A percentile compares a stretch with the other conserved stretches of the same genome.
These are phyloP conservation scores for Cenococcum geophilum DNA, from an alignment of 495 filamentous ascomycete genomes.

Conservation along the genomic window DNA sequence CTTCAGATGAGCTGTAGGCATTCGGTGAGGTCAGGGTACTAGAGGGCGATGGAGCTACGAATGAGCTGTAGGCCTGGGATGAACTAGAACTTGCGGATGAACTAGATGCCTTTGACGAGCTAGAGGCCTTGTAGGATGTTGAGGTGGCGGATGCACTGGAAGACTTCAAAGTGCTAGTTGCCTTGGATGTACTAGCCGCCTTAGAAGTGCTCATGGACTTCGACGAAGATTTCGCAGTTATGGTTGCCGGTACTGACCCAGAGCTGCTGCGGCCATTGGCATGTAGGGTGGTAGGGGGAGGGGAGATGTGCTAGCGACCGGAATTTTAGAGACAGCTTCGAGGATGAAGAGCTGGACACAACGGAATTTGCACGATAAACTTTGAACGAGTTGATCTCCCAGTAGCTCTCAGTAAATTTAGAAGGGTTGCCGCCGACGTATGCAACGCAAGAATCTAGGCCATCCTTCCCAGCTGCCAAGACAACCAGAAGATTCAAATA, in stretches of 20 bases:
- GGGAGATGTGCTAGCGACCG: background rate
- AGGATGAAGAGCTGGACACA: conserved; percentile 1
- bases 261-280: background rate
- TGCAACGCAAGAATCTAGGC: conserved; percentile 30
- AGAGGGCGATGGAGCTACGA: too few relatives aligned
- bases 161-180: too few relatives aligned
- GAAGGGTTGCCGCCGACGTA: conserved; percentile 35
- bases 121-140: too few relatives aligned
- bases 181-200: too few relatives aligned
- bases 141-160: too few relatives aligned
- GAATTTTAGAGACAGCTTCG: background rate
- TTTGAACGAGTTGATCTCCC: conserved; percentile 36
- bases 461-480: conserved; percentile 13
- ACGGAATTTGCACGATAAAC: conserved; percentile 21
- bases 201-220: too few relatives aligned
- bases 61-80: too few relatives aligned
- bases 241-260: background rate
- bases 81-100: too few relatives aligned
- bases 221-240: background rate
- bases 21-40: too few relatives aligned
- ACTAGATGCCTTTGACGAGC: too few relatives aligned
- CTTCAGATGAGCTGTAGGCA: too few relatives aligned
- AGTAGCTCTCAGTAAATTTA: conserved; percentile 35
- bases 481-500: conserved; percentile 16
- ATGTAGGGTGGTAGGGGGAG: background rate